Evolutionary conservation across 75 land plant species (phyloP).

Genomic region (Picea sitchensis): DNA sequence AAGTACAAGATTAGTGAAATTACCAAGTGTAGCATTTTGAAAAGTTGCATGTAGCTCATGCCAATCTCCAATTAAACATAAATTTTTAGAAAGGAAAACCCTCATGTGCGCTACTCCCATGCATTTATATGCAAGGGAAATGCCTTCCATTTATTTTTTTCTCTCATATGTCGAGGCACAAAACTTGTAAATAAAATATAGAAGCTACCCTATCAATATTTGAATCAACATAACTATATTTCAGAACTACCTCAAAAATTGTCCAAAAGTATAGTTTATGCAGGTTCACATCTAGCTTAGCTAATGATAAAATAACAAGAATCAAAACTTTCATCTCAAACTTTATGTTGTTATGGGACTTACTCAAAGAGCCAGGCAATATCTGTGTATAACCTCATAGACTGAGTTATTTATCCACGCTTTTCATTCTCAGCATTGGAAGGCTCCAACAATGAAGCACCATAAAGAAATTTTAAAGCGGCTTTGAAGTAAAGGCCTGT

Average conservation of each 20-base stretch:
- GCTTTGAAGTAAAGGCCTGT: constrained; percentile 73
- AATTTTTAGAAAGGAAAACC: constrained; percentile 56
- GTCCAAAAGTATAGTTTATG: no score
- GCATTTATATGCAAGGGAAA: constrained; percentile 92
- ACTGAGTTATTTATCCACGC: constrained; percentile 40
- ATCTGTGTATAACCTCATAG: constrained; percentile 51
- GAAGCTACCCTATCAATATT: not conserved
- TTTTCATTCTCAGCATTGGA: constrained; percentile 37
- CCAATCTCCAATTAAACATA: constrained; percentile 43
- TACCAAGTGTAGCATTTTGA: constrained; percentile 49
- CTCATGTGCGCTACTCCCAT: constrained; percentile 84
- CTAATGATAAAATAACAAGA: not conserved
- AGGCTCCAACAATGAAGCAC: constrained; percentile 72
- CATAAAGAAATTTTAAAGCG: constrained; percentile 84
- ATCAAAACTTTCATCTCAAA: not conserved
- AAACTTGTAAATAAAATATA: constrained; percentile 39
- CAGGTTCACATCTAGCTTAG: no score
- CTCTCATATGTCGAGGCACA: constrained; percentile 80
- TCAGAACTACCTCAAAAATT: not conserved
- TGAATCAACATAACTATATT: not conserved
- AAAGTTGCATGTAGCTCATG: constrained; percentile 57
- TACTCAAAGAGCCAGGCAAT: constrained; percentile 92
- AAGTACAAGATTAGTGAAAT: not conserved
- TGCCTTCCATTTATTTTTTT: constrained; percentile 62
- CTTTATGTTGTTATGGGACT: constrained; percentile 6